Evolutionary conservation across 1,139 yeast species (phyloP).

Genomic region (Lodderomyces elongisporus): DNA sequence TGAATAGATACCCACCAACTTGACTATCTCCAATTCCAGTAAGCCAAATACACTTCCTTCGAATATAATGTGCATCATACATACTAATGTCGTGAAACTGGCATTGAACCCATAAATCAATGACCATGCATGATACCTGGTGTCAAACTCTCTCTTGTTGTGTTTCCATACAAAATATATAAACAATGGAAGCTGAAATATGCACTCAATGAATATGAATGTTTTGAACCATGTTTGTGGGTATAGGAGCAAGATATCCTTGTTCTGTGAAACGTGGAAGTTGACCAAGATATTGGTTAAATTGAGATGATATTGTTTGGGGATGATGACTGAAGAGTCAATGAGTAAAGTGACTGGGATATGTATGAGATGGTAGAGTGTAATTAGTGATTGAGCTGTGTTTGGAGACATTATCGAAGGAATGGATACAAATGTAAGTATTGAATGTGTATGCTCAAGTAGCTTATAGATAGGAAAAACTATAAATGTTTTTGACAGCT

Average conservation of each 20-base stretch:
- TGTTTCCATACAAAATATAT: slow-evolving; percentile 32
- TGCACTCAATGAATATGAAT: slow-evolving; percentile 67
- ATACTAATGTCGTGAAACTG: slow-evolving; percentile 63
- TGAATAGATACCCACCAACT: slow-evolving; percentile 48
- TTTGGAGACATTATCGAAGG: too few relatives aligned
- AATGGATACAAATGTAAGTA: too few relatives aligned
- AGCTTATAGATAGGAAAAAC: too few relatives aligned
- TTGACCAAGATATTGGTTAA: slow-evolving; percentile 47
- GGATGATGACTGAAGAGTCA: slow-evolving; percentile 70
- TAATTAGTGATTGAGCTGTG: too few relatives aligned
- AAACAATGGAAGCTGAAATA: slow-evolving; percentile 77
- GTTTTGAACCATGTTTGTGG: slow-evolving; percentile 64
- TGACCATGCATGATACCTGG: slow-evolving; percentile 42
- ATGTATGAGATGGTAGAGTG: slow-evolving; percentile 50
- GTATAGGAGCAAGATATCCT: slow-evolving; percentile 60
- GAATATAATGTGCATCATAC: slow-evolving; percentile 43
- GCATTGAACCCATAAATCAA: slow-evolving; percentile 78
- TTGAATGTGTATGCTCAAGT: too few relatives aligned
- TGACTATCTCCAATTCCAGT: slow-evolving; percentile 26
- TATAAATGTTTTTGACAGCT: too few relatives aligned
- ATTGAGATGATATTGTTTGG: slow-evolving; percentile 40
- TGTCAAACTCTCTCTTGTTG: slow-evolving; percentile 15
- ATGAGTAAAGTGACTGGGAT: slow-evolving; percentile 70
- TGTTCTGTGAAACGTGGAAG: slow-evolving; percentile 58
- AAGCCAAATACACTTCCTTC: slow-evolving; percentile 21